Evolutionary conservation across 1,284 basidiomycete genomes (phyloP), one percentile per base, ranked within the genome.

Genomic region (Ustilago tritici): DNA sequence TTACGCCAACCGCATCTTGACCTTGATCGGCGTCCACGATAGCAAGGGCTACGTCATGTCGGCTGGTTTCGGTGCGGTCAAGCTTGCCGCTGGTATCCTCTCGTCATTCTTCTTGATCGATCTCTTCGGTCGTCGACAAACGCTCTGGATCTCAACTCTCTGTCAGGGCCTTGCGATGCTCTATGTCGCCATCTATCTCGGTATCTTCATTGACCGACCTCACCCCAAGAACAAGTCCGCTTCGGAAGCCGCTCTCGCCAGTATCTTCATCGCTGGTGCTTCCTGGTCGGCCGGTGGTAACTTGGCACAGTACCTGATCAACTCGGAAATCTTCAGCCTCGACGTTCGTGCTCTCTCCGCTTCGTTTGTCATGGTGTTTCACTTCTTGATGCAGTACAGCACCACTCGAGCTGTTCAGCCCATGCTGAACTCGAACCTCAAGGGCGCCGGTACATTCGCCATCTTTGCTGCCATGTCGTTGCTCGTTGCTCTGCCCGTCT

Each of bases 81-180:
- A 77, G 70, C 70, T 77, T 11, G 65, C 38, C 4, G 69, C 74
- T 28, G 74, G 74, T 70, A 71, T 77, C 40, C 65, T 72, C 11
- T 72, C 74, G 32, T 66, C 63, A 32, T 77, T 77, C 70, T 72
- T 77, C 74, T 46, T 77, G 43, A 77, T 77, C 63, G 74, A 77
- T 38, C 59, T 77, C 34, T 69, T 77, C 23, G 74, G 74, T 53
- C 74, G 74, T 62, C 70, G 74, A 15, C 70, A 66, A n/a, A 77
- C 74, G 8, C 66, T 77, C 4, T 65, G 70, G 60, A 70, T 69
- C 15, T 64, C 70, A 34, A 71, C 70, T 5, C 58, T 72, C 4
- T 61, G 41, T 63, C 74, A 76, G 47, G 74, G 74, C 52, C 54
- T 73, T 15, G 65, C 74, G n/a, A 77, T 72, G 69, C 74, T 77